Evolutionary conservation across 2,329 filamentous ascomycete species (phyloP).

Genomic region (Rhynchosporium agropyri): DNA sequence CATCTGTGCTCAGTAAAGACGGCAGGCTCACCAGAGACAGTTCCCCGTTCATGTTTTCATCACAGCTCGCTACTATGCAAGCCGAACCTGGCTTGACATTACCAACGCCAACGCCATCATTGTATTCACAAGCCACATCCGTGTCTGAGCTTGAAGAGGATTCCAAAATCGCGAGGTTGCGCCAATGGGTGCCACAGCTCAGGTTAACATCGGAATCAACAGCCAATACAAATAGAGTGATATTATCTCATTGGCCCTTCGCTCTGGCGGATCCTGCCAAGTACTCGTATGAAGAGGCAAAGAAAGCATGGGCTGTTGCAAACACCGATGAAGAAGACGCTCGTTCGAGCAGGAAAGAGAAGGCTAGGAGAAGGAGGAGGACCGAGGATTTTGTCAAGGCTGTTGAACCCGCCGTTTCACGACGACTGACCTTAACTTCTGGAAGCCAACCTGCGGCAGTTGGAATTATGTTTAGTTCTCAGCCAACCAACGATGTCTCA

Average conservation of each 20-base stretch:
- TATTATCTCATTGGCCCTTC: slow-evolving; percentile 45
- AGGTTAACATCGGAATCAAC: slow-evolving; percentile 35
- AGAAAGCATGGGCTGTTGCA: slow-evolving; percentile 23
- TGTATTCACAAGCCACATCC: slow-evolving; percentile 36
- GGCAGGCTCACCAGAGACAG: slow-evolving; percentile 26
- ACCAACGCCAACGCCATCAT: slow-evolving; percentile 36
- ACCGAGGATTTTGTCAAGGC: slow-evolving; percentile 38
- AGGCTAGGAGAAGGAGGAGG: slow-evolving; percentile 36
- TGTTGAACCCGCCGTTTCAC: slow-evolving; percentile 46
- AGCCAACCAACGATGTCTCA: slow-evolving; percentile 37
- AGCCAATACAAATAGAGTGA: slow-evolving; percentile 32
- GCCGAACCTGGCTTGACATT: slow-evolving; percentile 24
- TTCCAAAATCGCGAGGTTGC: slow-evolving; percentile 42
- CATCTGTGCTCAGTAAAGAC: slow-evolving; percentile 20
- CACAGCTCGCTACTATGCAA: slow-evolving; percentile 27
- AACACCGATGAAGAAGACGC: slow-evolving; percentile 33
- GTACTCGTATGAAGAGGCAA: slow-evolving; percentile 40
- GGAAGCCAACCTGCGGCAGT: slow-evolving; percentile 38
- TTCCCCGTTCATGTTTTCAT: slow-evolving; percentile 30
- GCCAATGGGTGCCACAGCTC: slow-evolving; percentile 43
- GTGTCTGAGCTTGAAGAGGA: slow-evolving; percentile 38
- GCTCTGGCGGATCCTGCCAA: slow-evolving; percentile 42
- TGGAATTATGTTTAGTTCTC: slow-evolving; percentile 36
- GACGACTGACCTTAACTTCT: slow-evolving; percentile 44
- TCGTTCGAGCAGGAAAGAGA: slow-evolving; percentile 33